Conservation (phyloP, 306 rosid species). For the Begonia masoniana region DNA sequence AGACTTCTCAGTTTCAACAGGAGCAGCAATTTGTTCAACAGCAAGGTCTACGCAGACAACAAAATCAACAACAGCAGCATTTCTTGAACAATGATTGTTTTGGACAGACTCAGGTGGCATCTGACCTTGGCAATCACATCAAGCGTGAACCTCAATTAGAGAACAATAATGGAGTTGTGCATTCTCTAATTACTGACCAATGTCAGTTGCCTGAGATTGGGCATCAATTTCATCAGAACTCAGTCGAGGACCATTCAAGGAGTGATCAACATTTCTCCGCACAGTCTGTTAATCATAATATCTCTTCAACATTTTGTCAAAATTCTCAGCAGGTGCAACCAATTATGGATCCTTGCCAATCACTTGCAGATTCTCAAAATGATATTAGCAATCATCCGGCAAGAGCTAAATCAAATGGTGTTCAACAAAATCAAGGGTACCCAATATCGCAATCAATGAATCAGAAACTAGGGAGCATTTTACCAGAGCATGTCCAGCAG, state of each 20-base stretch:
- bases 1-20: conserved; percentile 63
- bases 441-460: conserved; percentile 26
- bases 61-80: conserved; percentile 52
- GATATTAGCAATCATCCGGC: conserved; percentile 49
- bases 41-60: conserved; percentile 46
- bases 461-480: conserved; percentile 17
- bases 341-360: conserved; percentile 34
- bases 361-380: conserved; percentile 49
- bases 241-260: conserved; percentile 44
- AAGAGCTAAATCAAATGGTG: conserved; percentile 52
- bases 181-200: conserved; percentile 44
- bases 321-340: conserved; percentile 50
- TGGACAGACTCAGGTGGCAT: conserved; percentile 47
- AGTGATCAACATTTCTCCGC: conserved; percentile 41
- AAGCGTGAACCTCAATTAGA: conserved; percentile 61
- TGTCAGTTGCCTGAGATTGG: conserved; percentile 58
- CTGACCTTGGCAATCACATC: conserved; percentile 43
- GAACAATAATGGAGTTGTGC: conserved; percentile 44
- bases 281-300: conserved; percentile 44
- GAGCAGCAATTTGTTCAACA: conserved; percentile 48
- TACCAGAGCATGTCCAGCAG: conserved; percentile 32
- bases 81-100: conserved; percentile 40
- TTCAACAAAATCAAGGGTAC: conserved; percentile 34
- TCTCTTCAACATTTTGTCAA: conserved; percentile 41
- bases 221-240: conserved; percentile 58